phyloP scores from a whole-genome alignment of 2,329 filamentous ascomycete genomes.

The Paecilomyces sp. region DNA sequence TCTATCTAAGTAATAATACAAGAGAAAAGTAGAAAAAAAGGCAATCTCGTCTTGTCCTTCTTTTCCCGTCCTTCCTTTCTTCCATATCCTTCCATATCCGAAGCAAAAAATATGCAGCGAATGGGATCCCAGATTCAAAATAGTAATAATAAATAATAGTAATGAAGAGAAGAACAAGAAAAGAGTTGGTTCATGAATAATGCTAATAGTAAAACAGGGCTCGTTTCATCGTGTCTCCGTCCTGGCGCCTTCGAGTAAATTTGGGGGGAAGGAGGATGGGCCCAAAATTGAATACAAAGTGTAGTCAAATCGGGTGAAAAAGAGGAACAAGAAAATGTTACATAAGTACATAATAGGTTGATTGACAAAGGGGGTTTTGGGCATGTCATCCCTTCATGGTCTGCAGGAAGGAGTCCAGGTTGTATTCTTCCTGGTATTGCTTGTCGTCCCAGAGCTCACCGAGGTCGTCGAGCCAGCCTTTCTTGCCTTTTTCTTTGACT shows the following conservation, averaged over 20 bases:
- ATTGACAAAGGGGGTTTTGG: neutral
- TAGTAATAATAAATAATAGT: neutral
- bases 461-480: conserved; percentile 89
- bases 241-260: neutral
- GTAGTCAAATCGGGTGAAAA: neutral
- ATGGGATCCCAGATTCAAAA: no score
- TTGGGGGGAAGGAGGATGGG: neutral
- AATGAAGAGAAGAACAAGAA: neutral
- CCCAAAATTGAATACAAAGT: neutral
- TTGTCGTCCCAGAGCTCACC: conserved; percentile 96
- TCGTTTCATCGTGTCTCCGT: conserved; percentile 6
- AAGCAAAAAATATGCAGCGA: no score
- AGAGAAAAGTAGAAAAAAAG: neutral
- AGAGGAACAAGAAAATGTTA: neutral
- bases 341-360: neutral
- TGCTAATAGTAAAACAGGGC: neutral
- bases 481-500: conserved; percentile 89
- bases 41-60: neutral
- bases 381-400: conserved; percentile 62
- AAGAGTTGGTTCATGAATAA: neutral
- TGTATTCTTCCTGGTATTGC: conserved; percentile 97
- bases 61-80: no score
- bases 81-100: no score
- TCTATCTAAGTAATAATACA: neutral
- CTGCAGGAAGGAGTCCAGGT: conserved; percentile 89